Percentiles rank a stretch among this genome's conserved stretches.
phyloP scores from a whole-genome alignment of 306 rosid species.

The Macrotyloma uniflorum region DNA sequence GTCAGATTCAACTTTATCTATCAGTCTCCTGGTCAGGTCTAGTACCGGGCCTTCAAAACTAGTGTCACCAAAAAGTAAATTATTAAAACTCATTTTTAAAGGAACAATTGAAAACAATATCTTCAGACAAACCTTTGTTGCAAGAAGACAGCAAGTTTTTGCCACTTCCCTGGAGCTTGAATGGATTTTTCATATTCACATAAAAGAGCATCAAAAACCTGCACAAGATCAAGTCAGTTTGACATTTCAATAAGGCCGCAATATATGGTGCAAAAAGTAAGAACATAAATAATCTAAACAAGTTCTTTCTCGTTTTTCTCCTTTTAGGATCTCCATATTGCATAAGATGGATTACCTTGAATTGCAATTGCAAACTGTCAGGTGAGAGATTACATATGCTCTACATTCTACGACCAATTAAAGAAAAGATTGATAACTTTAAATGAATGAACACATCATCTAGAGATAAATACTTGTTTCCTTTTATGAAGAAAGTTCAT shows the following conservation, averaged over 20 bases:
- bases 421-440: not conserved
- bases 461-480: not conserved
- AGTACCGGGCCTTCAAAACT: slow-evolving; percentile 81
- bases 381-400: not conserved
- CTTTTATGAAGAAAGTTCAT: not conserved
- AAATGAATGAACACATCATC: not conserved
- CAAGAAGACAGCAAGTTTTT: slow-evolving; percentile 63
- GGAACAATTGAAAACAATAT: not conserved
- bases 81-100: not conserved
- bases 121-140: slow-evolving; percentile 62
- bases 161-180: slow-evolving; percentile 87
- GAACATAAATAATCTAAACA: not conserved
- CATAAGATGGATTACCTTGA: not conserved
- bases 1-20: slow-evolving; percentile 71
- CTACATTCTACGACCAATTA: not conserved
- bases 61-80: slow-evolving; percentile 29
- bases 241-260: slow-evolving; percentile 5
- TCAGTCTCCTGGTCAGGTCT: slow-evolving; percentile 61
- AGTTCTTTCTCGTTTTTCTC: not conserved
- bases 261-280: not conserved
- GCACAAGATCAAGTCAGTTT: slow-evolving; percentile 31
- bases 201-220: slow-evolving; percentile 80
- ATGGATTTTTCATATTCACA: slow-evolving; percentile 68
- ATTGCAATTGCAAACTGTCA: not conserved
- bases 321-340: not conserved